phyloP scores from a whole-genome alignment of 1,284 basidiomycete species.

The Pholiota adiposa region DNA sequence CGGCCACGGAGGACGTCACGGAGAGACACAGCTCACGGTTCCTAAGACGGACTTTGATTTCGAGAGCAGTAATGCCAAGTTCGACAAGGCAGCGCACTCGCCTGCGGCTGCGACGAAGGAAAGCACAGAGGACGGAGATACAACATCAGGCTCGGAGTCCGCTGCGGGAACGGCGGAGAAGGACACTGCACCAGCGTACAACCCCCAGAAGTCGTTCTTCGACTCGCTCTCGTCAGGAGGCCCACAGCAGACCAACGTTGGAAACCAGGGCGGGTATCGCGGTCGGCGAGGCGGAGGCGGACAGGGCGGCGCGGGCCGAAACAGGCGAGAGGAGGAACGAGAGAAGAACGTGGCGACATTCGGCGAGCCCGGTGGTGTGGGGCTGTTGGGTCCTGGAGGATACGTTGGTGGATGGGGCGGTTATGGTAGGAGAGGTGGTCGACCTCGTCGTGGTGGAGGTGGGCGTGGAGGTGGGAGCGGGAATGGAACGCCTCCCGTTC shows the following conservation, averaged over 20 bases:
- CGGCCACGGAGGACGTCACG: slow-evolving; percentile 32
- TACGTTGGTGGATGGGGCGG: slow-evolving; percentile 55
- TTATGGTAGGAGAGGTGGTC: slow-evolving; percentile 42
- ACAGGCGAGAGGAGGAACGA: slow-evolving; percentile 76
- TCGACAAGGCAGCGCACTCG: slow-evolving; percentile 69
- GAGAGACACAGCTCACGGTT: slow-evolving; percentile 49
- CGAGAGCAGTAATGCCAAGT: slow-evolving; percentile 69
- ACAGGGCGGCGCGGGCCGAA: slow-evolving; percentile 57
- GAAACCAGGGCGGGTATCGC: slow-evolving; percentile 33
- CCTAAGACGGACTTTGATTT: slow-evolving; percentile 82
- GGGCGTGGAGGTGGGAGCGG: slow-evolving; percentile 22
- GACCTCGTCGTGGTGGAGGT: slow-evolving; percentile 33
- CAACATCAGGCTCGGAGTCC: slow-evolving; percentile 2
- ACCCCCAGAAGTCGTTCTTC: slow-evolving; percentile 79
- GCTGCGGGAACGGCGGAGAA: slow-evolving; percentile 23
- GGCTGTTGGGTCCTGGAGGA: slow-evolving; percentile 67
- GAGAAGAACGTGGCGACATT: slow-evolving; percentile 83
- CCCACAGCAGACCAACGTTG: slow-evolving; percentile 26
- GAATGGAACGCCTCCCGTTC: slow-evolving; percentile 17
- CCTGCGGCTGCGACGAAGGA: slow-evolving; percentile 29
- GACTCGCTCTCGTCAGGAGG: slow-evolving; percentile 64
- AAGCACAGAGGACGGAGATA: slow-evolving; percentile 27
- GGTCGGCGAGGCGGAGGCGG: slow-evolving; percentile 49
- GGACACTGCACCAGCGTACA: slow-evolving; percentile 54
- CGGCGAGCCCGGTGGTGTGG: slow-evolving; percentile 78